Evolutionary conservation across 2,329 filamentous ascomycete genomes (phyloP), one percentile per base, ranked within the genome.

Genomic region (Whalleya microplaca): DNA sequence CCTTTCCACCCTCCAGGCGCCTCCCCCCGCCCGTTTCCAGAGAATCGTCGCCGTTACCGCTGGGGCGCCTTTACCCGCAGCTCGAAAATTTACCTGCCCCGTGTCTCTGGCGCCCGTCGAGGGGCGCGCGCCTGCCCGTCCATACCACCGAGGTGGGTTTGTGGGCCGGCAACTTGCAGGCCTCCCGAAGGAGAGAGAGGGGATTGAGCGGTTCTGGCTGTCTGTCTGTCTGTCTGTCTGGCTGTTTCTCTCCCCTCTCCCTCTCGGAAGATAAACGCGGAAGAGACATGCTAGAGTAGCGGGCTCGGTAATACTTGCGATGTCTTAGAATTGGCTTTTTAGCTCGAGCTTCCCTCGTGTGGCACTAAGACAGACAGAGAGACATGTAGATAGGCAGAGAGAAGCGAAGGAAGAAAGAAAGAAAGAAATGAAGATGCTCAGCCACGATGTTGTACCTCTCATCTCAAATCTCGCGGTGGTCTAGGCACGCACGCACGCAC

Each of bases 181-280:
- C 32, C 40, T 47, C 50, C 57, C 57, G 51, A 21, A 18, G 23
- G 23, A 40, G 21, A 43, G n/a, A 51, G 45, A 18, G 45, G 42
- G 40, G 44, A 50, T 37, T 40, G 23, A 21, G 40, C 21, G 16
- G 46, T 10, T 19, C 12, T 19, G 45, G 4, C 23, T 27, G 9
- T 27, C 23, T 27, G 4, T 9, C 23, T 27, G 23, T 27, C 23
- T 27, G n/a, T 27, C 23, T 27, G 9, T 27, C 23, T 27, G 4
- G 4, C 23, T 27, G 23, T 27, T 9, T 27, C 32, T 37, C 5
- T 12, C 32, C 14, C 32, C 32, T 14, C 23, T 27, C 23, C 14
- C 47, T 43, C 21, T 63, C 60, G 60, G 60, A 63, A 58, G 55
- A 61, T 63, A 61, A 58, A 56, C 48, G 55, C 57, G 60, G 60